These are phyloP conservation scores for Fusarium domesticum DNA, from an alignment of 2,329 filamentous ascomycete genomes.

Conservation along the genomic window DNA sequence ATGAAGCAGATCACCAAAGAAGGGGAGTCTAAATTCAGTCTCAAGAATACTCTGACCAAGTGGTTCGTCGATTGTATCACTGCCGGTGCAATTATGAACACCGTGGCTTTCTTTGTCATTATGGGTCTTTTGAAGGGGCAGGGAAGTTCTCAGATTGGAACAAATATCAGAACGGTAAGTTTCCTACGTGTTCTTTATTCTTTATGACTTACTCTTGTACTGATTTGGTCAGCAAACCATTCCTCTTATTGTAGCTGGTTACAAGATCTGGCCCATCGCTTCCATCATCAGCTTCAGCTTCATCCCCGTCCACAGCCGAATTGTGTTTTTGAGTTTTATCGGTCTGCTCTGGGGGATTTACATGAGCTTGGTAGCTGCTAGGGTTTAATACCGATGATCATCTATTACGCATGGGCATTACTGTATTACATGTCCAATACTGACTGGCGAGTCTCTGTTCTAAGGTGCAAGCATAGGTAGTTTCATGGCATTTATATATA, in stretches of 20 bases:
- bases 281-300: constrained; percentile 50
- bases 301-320: constrained; percentile 47
- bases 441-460: too few species aligned
- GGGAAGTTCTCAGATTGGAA: constrained; percentile 33
- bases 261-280: constrained; percentile 52
- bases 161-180: constrained; percentile 38
- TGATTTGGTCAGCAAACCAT: constrained; percentile 38
- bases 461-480: too few species aligned
- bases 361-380: constrained; percentile 47
- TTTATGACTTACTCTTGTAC: background rate
- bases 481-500: too few species aligned
- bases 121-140: constrained; percentile 48
- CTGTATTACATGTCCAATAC: too few species aligned
- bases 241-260: constrained; percentile 47
- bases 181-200: background rate
- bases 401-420: too few species aligned
- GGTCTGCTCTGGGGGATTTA: constrained; percentile 51
- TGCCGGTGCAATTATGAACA: constrained; percentile 46
- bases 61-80: constrained; percentile 52
- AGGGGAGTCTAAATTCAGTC: constrained; percentile 35
- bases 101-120: constrained; percentile 44
- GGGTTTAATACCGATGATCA: constrained; percentile 30
- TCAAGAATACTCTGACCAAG: constrained; percentile 44
- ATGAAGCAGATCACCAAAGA: constrained; percentile 19
- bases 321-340: constrained; percentile 49